A percentile compares a stretch with the other conserved stretches of the same genome.
Conservation (phyloP, 306 rosid species). For the Ochetophila trinervis region DNA sequence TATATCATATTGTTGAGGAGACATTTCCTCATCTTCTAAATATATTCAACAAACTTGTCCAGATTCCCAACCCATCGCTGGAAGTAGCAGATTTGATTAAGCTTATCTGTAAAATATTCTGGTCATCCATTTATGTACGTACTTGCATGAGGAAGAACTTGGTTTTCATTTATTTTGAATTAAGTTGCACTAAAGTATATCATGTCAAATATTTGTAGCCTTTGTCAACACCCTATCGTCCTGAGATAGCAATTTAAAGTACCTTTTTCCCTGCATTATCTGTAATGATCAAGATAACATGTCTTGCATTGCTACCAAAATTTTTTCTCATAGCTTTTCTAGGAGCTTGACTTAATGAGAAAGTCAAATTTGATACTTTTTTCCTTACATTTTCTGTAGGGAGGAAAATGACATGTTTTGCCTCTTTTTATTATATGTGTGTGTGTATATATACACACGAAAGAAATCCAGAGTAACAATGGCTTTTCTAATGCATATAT, state of each 20-base stretch:
- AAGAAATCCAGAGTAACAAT: not conserved
- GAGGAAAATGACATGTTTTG: not conserved
- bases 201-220: too few relatives aligned
- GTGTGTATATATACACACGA: too few relatives aligned
- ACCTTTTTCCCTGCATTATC: too few relatives aligned
- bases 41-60: constrained; percentile 77
- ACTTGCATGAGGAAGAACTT: not conserved
- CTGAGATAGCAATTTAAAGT: too few relatives aligned
- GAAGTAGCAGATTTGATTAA: constrained; percentile 93
- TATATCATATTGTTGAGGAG: constrained; percentile 81
- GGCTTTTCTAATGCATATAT: not conserved
- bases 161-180: not conserved
- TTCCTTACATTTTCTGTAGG: not conserved
- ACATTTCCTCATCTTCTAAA: constrained; percentile 86
- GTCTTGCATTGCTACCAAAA: too few relatives aligned
- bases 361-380: not conserved
- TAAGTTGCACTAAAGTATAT: not conserved
- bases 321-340: not conserved
- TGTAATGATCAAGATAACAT: too few relatives aligned
- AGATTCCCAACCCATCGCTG: constrained; percentile 74
- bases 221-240: too few relatives aligned
- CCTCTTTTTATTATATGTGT: not conserved
- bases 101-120: constrained; percentile 96
- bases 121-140: constrained; percentile 98
- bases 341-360: not conserved